Conservation (phyloP, 1,284 basidiomycete genomes). For the Boletus subluridellus region DNA sequence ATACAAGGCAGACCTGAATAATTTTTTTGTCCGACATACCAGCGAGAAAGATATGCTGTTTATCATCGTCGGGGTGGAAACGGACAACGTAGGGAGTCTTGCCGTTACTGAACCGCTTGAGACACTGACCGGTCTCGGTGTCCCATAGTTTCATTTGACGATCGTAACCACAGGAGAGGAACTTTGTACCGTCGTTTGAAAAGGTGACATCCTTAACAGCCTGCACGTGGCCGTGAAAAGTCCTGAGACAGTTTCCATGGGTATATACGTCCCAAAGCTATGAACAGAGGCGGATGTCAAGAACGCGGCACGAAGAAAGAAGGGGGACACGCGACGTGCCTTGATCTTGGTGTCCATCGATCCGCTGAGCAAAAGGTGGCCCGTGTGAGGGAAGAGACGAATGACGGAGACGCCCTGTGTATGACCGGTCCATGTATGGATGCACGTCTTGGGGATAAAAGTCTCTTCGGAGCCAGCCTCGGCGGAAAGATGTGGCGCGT, state of each 20-base stretch:
- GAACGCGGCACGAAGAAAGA: background rate
- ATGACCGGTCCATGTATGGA: slow-evolving; percentile 98
- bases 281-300: slow-evolving; percentile 5
- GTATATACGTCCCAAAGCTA: slow-evolving; percentile 99
- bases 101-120: slow-evolving; percentile 93
- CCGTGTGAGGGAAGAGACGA: slow-evolving; percentile 87
- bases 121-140: slow-evolving; percentile 95
- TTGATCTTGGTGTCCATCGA: slow-evolving; percentile 99
- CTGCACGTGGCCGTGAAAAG: slow-evolving; percentile 95
- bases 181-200: slow-evolving; percentile 86
- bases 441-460: slow-evolving; percentile 92
- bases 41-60: slow-evolving; percentile 86
- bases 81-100: slow-evolving; percentile 94
- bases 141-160: slow-evolving; percentile 99
- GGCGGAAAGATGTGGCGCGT: slow-evolving; percentile 73
- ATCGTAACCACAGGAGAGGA: slow-evolving; percentile 94
- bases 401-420: slow-evolving; percentile 95
- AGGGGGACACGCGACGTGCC: slow-evolving; percentile 42
- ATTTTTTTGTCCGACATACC: slow-evolving; percentile 99
- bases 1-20: slow-evolving; percentile 67
- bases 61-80: slow-evolving; percentile 60
- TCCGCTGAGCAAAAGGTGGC: slow-evolving; percentile 89
- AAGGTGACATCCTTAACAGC: slow-evolving; percentile 96
- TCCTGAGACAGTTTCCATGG: slow-evolving; percentile 93
- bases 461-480: slow-evolving; percentile 86